These are phyloP conservation scores for Ustilago vetiveriae DNA, from an alignment of 1,284 basidiomycete genomes.

Conservation along the genomic window DNA sequence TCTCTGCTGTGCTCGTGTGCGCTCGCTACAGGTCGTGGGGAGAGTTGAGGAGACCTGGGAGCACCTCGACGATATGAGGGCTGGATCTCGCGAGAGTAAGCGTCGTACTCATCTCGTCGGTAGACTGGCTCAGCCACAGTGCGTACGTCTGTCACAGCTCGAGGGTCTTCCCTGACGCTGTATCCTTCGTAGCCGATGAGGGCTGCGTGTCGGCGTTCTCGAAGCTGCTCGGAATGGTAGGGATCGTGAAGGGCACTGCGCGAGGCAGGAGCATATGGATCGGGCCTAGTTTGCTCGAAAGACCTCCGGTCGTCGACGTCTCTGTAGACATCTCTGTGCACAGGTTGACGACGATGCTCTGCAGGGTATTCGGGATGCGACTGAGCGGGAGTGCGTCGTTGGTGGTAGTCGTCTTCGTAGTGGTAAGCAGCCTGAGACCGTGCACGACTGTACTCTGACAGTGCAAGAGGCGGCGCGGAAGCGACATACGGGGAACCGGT, in stretches of 20 bases:
- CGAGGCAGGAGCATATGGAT: slow-evolving; percentile 26
- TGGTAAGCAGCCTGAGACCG: slow-evolving; percentile 22
- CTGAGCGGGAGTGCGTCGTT: slow-evolving; percentile 11
- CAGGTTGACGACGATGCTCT: slow-evolving; percentile 22
- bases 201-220: slow-evolving; percentile 21
- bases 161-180: slow-evolving; percentile 21
- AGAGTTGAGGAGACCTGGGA: slow-evolving; percentile 18
- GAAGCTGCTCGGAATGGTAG: slow-evolving; percentile 11
- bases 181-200: slow-evolving; percentile 21
- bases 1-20: slow-evolving; percentile 14
- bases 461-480: slow-evolving; percentile 16
- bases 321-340: slow-evolving; percentile 17
- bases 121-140: slow-evolving; percentile 15
- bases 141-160: slow-evolving; percentile 6
- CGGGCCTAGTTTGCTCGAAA: slow-evolving; percentile 16
- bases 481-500: slow-evolving; percentile 28
- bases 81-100: slow-evolving; percentile 39
- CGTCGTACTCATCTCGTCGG: slow-evolving; percentile 29
- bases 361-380: slow-evolving; percentile 14
- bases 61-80: slow-evolving; percentile 46
- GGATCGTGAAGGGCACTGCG: slow-evolving; percentile 15
- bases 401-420: slow-evolving; percentile 26
- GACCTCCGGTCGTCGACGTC: slow-evolving; percentile 15
- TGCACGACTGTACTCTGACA: slow-evolving; percentile 24
- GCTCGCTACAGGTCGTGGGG: slow-evolving; percentile 9